These are phyloP conservation scores for Hypoxylon sp. DNA, from an alignment of 2,329 filamentous ascomycete genomes.

Conservation along the genomic window DNA sequence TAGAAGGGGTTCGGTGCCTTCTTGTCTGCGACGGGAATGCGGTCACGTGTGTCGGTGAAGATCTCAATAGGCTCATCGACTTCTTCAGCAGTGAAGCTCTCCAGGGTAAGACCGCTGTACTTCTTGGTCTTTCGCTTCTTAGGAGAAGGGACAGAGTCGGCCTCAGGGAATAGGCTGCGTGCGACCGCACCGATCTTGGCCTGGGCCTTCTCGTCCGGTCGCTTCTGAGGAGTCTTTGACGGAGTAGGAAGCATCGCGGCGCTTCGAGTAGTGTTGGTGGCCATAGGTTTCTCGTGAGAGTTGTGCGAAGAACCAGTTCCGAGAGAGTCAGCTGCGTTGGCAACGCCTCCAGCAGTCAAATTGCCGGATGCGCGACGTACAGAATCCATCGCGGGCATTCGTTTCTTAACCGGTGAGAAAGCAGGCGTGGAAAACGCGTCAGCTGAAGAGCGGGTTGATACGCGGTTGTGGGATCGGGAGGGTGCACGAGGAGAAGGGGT, in stretches of 20 bases:
- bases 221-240: slow-evolving; percentile 80
- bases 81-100: slow-evolving; percentile 70
- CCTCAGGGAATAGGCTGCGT: slow-evolving; percentile 71
- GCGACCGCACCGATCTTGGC: slow-evolving; percentile 67
- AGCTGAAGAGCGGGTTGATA: slow-evolving; percentile 44
- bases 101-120: slow-evolving; percentile 66
- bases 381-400: slow-evolving; percentile 60
- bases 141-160: slow-evolving; percentile 67
- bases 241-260: slow-evolving; percentile 79
- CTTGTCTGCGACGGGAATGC: slow-evolving; percentile 75
- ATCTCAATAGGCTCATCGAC: slow-evolving; percentile 73
- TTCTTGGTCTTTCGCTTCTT: slow-evolving; percentile 70
- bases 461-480: slow-evolving; percentile 47
- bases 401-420: slow-evolving; percentile 65
- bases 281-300: slow-evolving; percentile 48
- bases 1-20: slow-evolving; percentile 80
- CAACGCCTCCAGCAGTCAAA: slow-evolving; percentile 59
- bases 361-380: slow-evolving; percentile 62
- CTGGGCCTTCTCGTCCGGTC: slow-evolving; percentile 63
- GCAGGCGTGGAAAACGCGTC: slow-evolving; percentile 58
- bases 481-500: slow-evolving; percentile 65
- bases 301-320: slow-evolving; percentile 51
- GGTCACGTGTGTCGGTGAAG: slow-evolving; percentile 84
- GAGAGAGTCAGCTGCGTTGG: slow-evolving; percentile 59
- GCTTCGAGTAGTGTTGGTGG: slow-evolving; percentile 52